Conservation (phyloP, 495 filamentous ascomycete species). For the Trichoderma orchidacearum region DNA sequence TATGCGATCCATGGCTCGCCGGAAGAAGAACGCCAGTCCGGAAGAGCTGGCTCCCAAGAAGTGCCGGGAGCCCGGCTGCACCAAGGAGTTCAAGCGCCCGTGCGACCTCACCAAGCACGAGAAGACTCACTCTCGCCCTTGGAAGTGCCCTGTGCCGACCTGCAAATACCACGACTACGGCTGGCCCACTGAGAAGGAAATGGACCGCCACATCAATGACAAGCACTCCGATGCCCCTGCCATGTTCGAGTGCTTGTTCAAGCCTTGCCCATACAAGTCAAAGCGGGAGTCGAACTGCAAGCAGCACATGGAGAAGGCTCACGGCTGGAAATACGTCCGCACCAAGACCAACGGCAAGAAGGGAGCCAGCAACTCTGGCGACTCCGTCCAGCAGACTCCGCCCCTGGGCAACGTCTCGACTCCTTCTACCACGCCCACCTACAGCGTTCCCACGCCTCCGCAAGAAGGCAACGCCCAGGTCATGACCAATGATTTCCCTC, state of each 20-base stretch:
- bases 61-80: conserved; percentile 54
- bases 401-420: conserved; percentile 40
- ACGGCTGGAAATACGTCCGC: conserved; percentile 78
- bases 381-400: conserved; percentile 35
- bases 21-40: conserved; percentile 62
- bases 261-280: conserved; percentile 81
- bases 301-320: conserved; percentile 98
- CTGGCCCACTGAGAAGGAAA: conserved; percentile 96
- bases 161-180: conserved; percentile 84
- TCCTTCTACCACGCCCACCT: conserved; percentile 20
- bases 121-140: conserved; percentile 92
- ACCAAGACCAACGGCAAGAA: conserved; percentile 74
- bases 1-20: conserved; percentile 76
- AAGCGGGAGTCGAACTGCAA: conserved; percentile 98
- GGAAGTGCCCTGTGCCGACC: conserved; percentile 66
- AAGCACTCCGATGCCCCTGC: conserved; percentile 71
- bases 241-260: conserved; percentile 70
- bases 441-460: conserved; percentile 30
- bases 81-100: conserved; percentile 82
- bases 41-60: conserved; percentile 61
- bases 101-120: conserved; percentile 93
- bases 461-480: conserved; percentile 20
- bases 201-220: conserved; percentile 88
- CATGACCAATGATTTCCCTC: conserved; percentile 24
- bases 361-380: conserved; percentile 13